phyloP scores from a whole-genome alignment of 2,329 filamentous ascomycete genomes.

The Penicillium sp. region DNA sequence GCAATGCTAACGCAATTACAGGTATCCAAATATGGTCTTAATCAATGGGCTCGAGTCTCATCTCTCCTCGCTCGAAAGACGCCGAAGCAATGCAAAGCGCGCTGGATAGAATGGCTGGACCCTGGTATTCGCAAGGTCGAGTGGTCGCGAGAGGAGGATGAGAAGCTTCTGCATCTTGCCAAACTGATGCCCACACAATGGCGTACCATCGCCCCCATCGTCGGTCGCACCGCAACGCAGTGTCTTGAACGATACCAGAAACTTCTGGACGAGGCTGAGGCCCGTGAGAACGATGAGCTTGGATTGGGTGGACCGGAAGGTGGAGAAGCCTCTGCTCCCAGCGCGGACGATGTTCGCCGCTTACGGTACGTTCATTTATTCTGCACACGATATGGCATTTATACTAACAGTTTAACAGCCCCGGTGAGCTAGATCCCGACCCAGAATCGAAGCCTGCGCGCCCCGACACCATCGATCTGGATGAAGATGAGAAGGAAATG shows the following conservation, averaged over 20 bases:
- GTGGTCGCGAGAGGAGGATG: constrained; percentile 98
- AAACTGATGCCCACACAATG: constrained; percentile 99
- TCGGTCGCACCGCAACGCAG: constrained; percentile 93
- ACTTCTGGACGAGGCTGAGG: constrained; percentile 91
- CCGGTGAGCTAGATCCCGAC: constrained; percentile 95
- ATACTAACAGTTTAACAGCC: constrained; percentile 42
- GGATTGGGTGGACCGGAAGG: constrained; percentile 77
- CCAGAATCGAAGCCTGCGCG: constrained; percentile 93
- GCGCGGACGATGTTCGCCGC: constrained; percentile 85
- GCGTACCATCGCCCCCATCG: constrained; percentile 96
- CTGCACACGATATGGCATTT: neutral
- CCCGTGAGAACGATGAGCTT: constrained; percentile 76
- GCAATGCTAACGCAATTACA: constrained; percentile 19
- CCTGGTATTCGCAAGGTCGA: constrained; percentile 98
- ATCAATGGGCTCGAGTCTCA: constrained; percentile 98
- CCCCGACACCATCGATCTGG: constrained; percentile 95
- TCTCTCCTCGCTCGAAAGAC: constrained; percentile 96
- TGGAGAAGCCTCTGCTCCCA: constrained; percentile 81
- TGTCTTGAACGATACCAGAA: constrained; percentile 97
- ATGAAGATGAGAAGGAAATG: constrained; percentile 99
- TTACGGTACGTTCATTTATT: constrained; percentile 54
- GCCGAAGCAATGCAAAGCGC: constrained; percentile 97
- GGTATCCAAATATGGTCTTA: constrained; percentile 88
- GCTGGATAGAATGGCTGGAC: constrained; percentile 98
- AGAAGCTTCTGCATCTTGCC: constrained; percentile 91